A percentile compares a stretch with the other conserved stretches of the same genome.
phyloP scores from a whole-genome alignment of 2,329 filamentous ascomycete genomes.

The Fusarium humuli region DNA sequence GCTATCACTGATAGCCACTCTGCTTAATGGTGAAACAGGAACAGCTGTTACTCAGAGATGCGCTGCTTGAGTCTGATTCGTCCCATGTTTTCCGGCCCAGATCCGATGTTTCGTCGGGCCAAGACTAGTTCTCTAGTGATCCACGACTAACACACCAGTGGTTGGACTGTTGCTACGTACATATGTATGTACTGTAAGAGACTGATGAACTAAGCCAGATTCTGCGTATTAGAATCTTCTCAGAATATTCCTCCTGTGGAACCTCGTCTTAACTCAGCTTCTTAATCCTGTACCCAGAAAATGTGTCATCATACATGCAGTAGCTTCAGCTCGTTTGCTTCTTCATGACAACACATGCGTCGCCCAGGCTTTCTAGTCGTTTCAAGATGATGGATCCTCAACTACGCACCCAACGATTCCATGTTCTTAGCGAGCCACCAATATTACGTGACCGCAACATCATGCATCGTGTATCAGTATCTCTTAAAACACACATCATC shows the following conservation, averaged over 20 bases:
- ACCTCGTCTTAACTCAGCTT: slow-evolving; percentile 19
- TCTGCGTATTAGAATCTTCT: slow-evolving; percentile 9
- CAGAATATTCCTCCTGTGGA: slow-evolving; percentile 26
- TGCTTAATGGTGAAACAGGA: slow-evolving; percentile 33
- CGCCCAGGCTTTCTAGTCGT: slow-evolving; percentile 29
- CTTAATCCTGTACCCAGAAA: slow-evolving; percentile 23
- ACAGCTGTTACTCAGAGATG: slow-evolving; percentile 22
- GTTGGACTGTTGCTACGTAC: slow-evolving; percentile 8
- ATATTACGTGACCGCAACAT: slow-evolving; percentile 20
- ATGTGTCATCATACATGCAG: slow-evolving; percentile 37
- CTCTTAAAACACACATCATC: slow-evolving; percentile 6
- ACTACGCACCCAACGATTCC: slow-evolving; percentile 15
- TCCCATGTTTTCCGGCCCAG: slow-evolving; percentile 30
- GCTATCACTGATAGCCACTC: slow-evolving; percentile 9
- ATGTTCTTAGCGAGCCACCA: slow-evolving; percentile 12
- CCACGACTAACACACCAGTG: slow-evolving; percentile 14
- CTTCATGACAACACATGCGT: slow-evolving; percentile 37
- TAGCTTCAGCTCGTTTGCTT: slow-evolving; percentile 16
- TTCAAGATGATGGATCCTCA: slow-evolving; percentile 35
- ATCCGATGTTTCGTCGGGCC: slow-evolving; percentile 22
- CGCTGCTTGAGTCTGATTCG: slow-evolving; percentile 29
- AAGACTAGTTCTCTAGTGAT: slow-evolving; percentile 6
- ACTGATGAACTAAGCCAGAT: background rate
- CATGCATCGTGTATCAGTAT: slow-evolving; percentile 16
- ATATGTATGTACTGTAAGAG: background rate